Percentiles rank a stretch among this genome's conserved stretches.
These are phyloP conservation scores for Pseudoperonospora humuli DNA, from an alignment of 352 stramenopile species.

Conservation along the genomic window DNA sequence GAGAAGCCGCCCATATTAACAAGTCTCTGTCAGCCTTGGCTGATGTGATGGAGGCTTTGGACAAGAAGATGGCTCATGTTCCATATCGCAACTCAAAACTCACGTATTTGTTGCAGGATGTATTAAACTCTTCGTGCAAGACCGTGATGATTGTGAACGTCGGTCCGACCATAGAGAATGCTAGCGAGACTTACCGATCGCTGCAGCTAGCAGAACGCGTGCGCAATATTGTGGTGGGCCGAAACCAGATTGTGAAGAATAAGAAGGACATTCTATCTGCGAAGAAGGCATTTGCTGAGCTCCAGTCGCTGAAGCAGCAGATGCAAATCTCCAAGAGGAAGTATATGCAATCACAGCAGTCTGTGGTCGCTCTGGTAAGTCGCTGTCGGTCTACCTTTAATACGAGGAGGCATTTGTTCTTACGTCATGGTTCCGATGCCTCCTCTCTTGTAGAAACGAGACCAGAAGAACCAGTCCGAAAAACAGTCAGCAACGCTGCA, in stretches of 20 bases:
- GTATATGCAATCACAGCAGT: constrained; percentile 84
- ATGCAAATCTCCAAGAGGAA: constrained; percentile 82
- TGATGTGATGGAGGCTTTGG: constrained; percentile 89
- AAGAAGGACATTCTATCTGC: constrained; percentile 83
- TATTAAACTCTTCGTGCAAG: constrained; percentile 85
- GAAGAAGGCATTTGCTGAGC: constrained; percentile 91
- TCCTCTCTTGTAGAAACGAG: constrained; percentile 73
- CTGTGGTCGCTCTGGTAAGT: constrained; percentile 86
- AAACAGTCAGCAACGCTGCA: constrained; percentile 72
- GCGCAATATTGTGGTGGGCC: constrained; percentile 68
- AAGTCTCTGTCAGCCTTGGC: constrained; percentile 88
- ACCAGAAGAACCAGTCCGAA: constrained; percentile 89
- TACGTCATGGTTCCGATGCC: constrained; percentile 27
- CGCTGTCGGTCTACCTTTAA: constrained; percentile 30
- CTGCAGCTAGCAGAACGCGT: constrained; percentile 83
- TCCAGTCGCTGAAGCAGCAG: constrained; percentile 91
- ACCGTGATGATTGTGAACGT: constrained; percentile 93
- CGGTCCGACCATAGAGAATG: constrained; percentile 72
- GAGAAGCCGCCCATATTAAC: constrained; percentile 80
- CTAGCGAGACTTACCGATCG: constrained; percentile 81
- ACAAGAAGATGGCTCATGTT: constrained; percentile 88
- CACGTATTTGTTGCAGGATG: constrained; percentile 94
- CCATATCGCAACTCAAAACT: constrained; percentile 98
- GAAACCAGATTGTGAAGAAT: constrained; percentile 78
- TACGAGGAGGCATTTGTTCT: constrained; percentile 27